Evolutionary conservation across 2,329 filamentous ascomycete genomes (phyloP).

Genomic region (Elsinoe ampelina): DNA sequence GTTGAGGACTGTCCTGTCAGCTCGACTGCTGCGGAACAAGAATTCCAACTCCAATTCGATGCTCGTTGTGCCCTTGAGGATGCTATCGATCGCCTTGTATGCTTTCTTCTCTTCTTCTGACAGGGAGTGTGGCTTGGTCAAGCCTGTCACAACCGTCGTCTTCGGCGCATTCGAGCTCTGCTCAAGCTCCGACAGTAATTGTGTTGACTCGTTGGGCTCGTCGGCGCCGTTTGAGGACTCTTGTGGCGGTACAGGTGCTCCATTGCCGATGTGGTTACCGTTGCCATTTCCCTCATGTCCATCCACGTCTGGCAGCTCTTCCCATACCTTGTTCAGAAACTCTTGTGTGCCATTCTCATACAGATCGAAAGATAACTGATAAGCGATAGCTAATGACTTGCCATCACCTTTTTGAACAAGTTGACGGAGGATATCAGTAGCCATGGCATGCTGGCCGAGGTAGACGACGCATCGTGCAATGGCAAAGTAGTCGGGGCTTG

Average conservation of each 20-base stretch:
- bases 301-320: constrained; percentile 56
- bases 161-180: constrained; percentile 40
- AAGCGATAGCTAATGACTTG: constrained; percentile 74
- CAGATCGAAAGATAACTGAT: constrained; percentile 95
- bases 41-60: constrained; percentile 96
- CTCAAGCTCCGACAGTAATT: constrained; percentile 48
- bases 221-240: constrained; percentile 30
- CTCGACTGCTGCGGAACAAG: constrained; percentile 88
- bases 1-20: constrained; percentile 85
- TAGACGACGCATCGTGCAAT: constrained; percentile 98
- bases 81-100: constrained; percentile 48
- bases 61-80: constrained; percentile 80
- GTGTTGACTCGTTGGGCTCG: constrained; percentile 49
- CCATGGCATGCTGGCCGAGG: constrained; percentile 82
- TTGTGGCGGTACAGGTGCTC: constrained; percentile 27
- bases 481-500: constrained; percentile 90
- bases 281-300: constrained; percentile 37
- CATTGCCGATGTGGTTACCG: constrained; percentile 24
- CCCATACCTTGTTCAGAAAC: constrained; percentile 82
- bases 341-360: constrained; percentile 99
- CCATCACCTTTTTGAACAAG: constrained; percentile 72
- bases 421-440: constrained; percentile 72
- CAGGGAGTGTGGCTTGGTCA: constrained; percentile 34
- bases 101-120: constrained; percentile 45
- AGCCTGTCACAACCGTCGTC: constrained; percentile 42